A percentile compares a stretch with the other conserved stretches of the same genome.
Evolutionary conservation across 305 asterid species (phyloP).

Genomic region (Rubia balearica): DNA sequence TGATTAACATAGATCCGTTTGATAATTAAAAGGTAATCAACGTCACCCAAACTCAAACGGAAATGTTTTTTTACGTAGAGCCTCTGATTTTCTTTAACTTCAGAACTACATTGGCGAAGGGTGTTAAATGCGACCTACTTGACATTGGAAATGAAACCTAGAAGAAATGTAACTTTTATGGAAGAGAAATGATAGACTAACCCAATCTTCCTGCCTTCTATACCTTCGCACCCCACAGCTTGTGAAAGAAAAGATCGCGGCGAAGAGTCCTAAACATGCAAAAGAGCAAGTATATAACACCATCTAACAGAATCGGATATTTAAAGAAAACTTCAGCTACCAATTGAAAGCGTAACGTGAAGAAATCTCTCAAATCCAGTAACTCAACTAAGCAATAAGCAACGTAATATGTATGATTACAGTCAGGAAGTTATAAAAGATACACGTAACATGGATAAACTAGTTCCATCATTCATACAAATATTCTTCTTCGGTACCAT

Average conservation of each 20-base stretch:
- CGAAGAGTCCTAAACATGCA: conserved; percentile 55
- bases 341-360: not conserved
- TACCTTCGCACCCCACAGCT: conserved; percentile 73
- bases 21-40: not conserved
- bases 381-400: not conserved
- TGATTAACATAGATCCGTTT: not conserved
- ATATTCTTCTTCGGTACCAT: not conserved
- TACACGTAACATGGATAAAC: not conserved
- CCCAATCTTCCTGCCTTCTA: conserved; percentile 76
- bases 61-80: not conserved
- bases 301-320: not conserved
- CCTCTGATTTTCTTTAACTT: not conserved
- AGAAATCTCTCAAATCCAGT: not conserved
- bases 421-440: not conserved
- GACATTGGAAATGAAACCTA: not conserved
- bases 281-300: not conserved
- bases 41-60: not conserved
- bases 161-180: not conserved
- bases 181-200: conserved; percentile 31
- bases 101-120: not conserved
- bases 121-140: not conserved
- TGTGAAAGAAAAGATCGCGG: conserved; percentile 63
- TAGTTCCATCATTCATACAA: not conserved
- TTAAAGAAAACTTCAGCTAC: not conserved
- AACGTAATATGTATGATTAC: too few species aligned